These are phyloP conservation scores for Thelephora ganbajun DNA, from an alignment of 768 basidiomycete species.

Conservation along the genomic window DNA sequence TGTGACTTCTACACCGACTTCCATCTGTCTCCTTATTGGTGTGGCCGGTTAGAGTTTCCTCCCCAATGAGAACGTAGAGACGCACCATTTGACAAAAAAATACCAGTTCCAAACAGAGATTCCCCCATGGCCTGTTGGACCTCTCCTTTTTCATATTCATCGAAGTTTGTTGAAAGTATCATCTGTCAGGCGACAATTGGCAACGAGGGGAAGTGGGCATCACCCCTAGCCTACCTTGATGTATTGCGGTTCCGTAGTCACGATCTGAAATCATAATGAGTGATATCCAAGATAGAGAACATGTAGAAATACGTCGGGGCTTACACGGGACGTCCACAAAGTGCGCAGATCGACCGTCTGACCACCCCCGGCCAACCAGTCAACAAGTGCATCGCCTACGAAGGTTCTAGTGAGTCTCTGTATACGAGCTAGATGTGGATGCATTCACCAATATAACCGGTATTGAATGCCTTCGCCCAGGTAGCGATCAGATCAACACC, in stretches of 20 bases:
- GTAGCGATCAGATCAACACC: not conserved
- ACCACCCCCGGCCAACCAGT: not conserved
- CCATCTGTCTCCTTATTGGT: slow-evolving; percentile 30
- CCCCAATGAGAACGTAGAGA: not conserved
- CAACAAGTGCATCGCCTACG: not conserved
- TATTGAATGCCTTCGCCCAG: not conserved
- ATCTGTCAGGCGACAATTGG: slow-evolving; percentile 12
- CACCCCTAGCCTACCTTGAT: not conserved
- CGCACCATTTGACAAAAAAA: slow-evolving; percentile 57
- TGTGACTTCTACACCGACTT: slow-evolving; percentile 16
- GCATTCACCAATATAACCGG: not conserved
- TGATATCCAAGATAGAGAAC: too few relatives aligned
- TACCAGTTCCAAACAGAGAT: slow-evolving; percentile 44
- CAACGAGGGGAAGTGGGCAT: not conserved
- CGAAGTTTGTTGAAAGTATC: slow-evolving; percentile 29
- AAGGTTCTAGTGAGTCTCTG: not conserved
- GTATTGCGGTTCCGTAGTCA: not conserved
- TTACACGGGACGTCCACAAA: not conserved
- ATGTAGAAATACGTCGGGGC: too few relatives aligned
- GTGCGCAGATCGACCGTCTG: not conserved
- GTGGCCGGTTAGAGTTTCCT: slow-evolving; percentile 16
- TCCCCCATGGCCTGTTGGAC: slow-evolving; percentile 23
- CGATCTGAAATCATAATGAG: not conserved
- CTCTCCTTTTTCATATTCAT: slow-evolving; percentile 26
- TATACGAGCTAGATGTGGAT: not conserved